Base-by-base conservation (phyloP, 495 filamentous ascomycete genomes). In the Cryomyces antarcticus region DNA sequence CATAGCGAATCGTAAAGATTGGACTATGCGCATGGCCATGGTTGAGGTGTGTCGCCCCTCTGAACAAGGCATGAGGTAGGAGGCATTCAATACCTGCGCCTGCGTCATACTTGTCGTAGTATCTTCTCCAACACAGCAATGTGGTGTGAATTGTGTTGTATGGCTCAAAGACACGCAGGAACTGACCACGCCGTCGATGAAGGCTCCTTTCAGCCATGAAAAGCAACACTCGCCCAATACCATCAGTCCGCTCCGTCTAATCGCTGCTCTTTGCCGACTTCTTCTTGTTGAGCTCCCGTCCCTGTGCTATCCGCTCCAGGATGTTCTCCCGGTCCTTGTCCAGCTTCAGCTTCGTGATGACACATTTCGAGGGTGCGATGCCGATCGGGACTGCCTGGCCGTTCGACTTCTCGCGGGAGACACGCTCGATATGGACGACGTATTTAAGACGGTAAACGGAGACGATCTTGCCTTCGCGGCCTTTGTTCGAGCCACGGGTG, bases 291-390 rank as follows among this genome's bases (percentile, higher is more conserved):
- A 36, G 36, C 69, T 86, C 80, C 52, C 82, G 74, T 54, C 83
- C 82, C 53, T 73, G 66, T 58, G 69, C 73, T 59, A 77, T 79
- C 64, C 88, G 77, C 69, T 84, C 84, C 43, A 95, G 71, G 60
- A 96, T 89, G 62, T 68, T 69, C 71, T 96, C 88, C 55, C 89
- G 82, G 68, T 99, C 89, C 79, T 94, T 92, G 68, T 93, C 85
- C 52, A 94, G 68, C 78, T 95, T 92, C 61, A 97, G 71, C 73
- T 95, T 94, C 63, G 80, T 95, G 70, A 96, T 81, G 64, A 87
- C 75, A 51, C 92, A 81, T 64, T 95, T 96, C 64, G 77, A 82
- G 49, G 89, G 80, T 63, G 83, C 75, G 64, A 95, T 78, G 59
- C 79, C 80, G 60, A 93, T 65, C 46, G 84, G 85, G 11, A 93